Evolutionary conservation across 2,329 filamentous ascomycete genomes (phyloP).

Genomic region (Scopulariopsis brevicaulis): DNA sequence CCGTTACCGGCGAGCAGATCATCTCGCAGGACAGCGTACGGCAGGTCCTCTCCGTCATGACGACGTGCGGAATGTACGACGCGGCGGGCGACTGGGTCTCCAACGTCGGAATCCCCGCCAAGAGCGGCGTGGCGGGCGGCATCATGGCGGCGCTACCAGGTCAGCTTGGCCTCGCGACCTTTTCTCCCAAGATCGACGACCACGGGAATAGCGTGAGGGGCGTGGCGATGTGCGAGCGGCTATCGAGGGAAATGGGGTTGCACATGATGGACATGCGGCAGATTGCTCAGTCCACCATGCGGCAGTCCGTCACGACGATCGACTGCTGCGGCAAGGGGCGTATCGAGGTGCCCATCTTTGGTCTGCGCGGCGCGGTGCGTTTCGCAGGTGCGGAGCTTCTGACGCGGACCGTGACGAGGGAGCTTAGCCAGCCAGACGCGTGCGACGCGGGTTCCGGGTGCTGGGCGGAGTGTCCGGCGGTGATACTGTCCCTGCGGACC

Average conservation of each 20-base stretch:
- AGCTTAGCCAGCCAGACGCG: constrained; percentile 11
- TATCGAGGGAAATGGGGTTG: constrained; percentile 19
- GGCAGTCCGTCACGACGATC: constrained; percentile 17
- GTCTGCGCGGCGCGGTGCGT: constrained; percentile 18
- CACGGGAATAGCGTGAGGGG: constrained; percentile 20
- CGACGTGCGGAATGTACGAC: constrained; percentile 28
- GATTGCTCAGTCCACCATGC: constrained; percentile 16
- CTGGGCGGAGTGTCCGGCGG: constrained; percentile 14
- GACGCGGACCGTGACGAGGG: constrained; percentile 17
- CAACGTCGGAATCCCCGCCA: constrained; percentile 23
- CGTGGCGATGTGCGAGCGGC: constrained; percentile 17
- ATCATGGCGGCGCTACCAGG: constrained; percentile 20
- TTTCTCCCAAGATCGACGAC: constrained; percentile 19
- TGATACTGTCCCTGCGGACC: constrained; percentile 20
- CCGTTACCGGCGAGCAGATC: constrained; percentile 17
- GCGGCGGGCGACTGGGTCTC: constrained; percentile 26
- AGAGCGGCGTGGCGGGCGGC: constrained; percentile 21
- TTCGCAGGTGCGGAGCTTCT: constrained; percentile 21
- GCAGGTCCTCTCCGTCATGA: constrained; percentile 27
- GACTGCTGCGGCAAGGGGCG: constrained; percentile 14
- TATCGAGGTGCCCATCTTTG: constrained; percentile 18
- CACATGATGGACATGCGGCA: constrained; percentile 23
- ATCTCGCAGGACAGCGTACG: constrained; percentile 23
- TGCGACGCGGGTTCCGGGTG: constrained; percentile 15
- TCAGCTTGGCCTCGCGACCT: constrained; percentile 18